Base-by-base conservation (phyloP, 805 yeast species). In the Candida nemodendra region DNA sequence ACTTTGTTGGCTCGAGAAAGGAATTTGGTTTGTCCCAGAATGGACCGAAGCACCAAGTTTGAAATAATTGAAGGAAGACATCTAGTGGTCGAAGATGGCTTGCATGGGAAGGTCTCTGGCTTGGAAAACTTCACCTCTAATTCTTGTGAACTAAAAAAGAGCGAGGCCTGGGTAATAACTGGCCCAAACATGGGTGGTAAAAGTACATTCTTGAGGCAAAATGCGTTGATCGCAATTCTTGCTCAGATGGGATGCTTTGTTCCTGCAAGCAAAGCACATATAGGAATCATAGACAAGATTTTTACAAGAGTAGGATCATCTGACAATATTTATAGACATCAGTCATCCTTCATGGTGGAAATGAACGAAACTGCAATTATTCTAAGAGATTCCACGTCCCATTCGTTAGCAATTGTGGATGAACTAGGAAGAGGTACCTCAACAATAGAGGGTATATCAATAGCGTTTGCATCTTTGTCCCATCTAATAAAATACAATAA, bases 171-270 rank as follows among this genome's bases (percentile, higher is more conserved):
- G 68, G 69, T 87, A 13, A 76, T 87, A n/a, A 83, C 95, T 0
- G 96, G 96, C 0, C 95, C 96, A 0, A 87, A 87, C 54, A 84
- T 84, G 91, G 91, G 91, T 5, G 93, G 93, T 6, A 84, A 84
- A 54, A 81, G 89, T 5, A 81, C 89, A 1, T 83, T 78, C 53
- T 71, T 84, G 29, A 71, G 87, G 43, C 90, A 84, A 39, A 78
- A 82, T 49, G 93, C 90, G 0, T 56, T 84, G 4, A 72, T 82
- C 30, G 78, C 74, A 2, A 78, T 84, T 18, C 62, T 84, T 64
- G 79, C 85, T 0, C 95, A 84, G 55, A 75, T 82, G 33, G 95
- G 95, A 0, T 76, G 83, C 15, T 83, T 69, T 58, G 76, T 84
- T 11, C 91, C 95, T 2, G 84, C 89, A 32, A 63, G 66, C 11